Conservation (phyloP, 2,329 filamentous ascomycete species). For the Curvularia eragrostidis region DNA sequence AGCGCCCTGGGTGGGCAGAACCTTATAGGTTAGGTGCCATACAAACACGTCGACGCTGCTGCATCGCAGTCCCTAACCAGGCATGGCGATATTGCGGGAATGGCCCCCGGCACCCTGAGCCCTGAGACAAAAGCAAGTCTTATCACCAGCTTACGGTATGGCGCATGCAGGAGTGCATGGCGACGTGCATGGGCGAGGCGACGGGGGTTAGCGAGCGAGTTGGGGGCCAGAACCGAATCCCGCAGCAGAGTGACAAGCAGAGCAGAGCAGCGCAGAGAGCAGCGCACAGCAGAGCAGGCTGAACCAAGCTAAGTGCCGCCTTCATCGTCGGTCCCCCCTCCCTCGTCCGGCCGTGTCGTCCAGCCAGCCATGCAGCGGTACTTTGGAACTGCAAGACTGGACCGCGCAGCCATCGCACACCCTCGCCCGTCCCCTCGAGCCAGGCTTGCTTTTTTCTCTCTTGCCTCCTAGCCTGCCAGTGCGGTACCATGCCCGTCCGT, state of each 20-base stretch:
- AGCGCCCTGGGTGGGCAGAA: conserved; percentile 8
- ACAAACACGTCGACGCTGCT: conserved; percentile 8
- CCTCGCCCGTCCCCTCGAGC: conserved; percentile 3
- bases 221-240: conserved; percentile 33
- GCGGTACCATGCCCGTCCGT: conserved; percentile 8
- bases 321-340: conserved; percentile 1
- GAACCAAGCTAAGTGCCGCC: neutral
- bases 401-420: too few relatives aligned
- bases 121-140: conserved; percentile 9
- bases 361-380: neutral
- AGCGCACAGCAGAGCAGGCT: too few relatives aligned
- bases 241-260: conserved; percentile 17
- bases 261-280: too few relatives aligned
- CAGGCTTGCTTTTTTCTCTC: conserved; percentile 16
- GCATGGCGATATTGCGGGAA: conserved; percentile 3
- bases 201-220: conserved; percentile 31
- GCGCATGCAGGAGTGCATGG: conserved; percentile 11
- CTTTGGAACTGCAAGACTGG: neutral
- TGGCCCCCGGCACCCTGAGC: conserved; percentile 6
- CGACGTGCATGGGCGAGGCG: conserved; percentile 12
- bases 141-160: conserved; percentile 11
- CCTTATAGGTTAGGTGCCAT: conserved; percentile 16
- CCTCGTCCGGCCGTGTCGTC: conserved; percentile 1
- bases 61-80: conserved; percentile 5
- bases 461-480: neutral